Conservation (phyloP, 306 rosid species). For the Cicer bijugum region DNA sequence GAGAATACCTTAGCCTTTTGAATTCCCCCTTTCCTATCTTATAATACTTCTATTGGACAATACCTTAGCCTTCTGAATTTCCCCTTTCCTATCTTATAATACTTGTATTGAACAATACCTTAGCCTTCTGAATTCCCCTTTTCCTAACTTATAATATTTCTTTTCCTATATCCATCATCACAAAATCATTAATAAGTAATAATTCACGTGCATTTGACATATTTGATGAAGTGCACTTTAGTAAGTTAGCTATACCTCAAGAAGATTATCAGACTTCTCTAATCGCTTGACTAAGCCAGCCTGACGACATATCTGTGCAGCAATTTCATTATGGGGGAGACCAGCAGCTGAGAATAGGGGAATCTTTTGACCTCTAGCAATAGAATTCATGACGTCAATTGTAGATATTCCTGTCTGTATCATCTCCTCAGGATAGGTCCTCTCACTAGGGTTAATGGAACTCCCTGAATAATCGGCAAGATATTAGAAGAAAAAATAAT, state of each 20-base stretch:
- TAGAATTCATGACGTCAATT: slow-evolving; percentile 98
- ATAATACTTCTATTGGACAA: background rate
- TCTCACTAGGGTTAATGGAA: slow-evolving; percentile 99
- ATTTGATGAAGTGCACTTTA: slow-evolving; percentile 19
- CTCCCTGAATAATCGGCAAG: slow-evolving; percentile 66
- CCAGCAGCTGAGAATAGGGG: slow-evolving; percentile 99
- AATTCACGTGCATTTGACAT: slow-evolving; percentile 30
- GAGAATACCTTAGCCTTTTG: too few species aligned
- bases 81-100: too few species aligned
- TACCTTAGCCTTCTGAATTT: too few species aligned
- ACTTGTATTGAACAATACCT: background rate
- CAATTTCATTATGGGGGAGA: slow-evolving; percentile 98
- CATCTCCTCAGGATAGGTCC: slow-evolving; percentile 99
- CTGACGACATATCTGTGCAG: slow-evolving; percentile 99
- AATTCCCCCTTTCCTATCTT: too few species aligned
- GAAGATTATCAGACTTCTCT: slow-evolving; percentile 88
- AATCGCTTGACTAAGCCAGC: slow-evolving; percentile 98
- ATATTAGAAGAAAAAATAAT: slow-evolving; percentile 12
- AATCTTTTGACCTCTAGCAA: slow-evolving; percentile 99
- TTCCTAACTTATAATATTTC: background rate
- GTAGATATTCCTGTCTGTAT: slow-evolving; percentile 99
- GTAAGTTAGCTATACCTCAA: slow-evolving; percentile 66
- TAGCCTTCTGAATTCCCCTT: too few species aligned
- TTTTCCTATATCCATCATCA: slow-evolving; percentile 8
- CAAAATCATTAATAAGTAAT: slow-evolving; percentile 14